Percentiles rank a stretch among this genome's conserved stretches.
phyloP scores from a whole-genome alignment of 352 stramenopile genomes.

The Phytophthora kernoviae region DNA sequence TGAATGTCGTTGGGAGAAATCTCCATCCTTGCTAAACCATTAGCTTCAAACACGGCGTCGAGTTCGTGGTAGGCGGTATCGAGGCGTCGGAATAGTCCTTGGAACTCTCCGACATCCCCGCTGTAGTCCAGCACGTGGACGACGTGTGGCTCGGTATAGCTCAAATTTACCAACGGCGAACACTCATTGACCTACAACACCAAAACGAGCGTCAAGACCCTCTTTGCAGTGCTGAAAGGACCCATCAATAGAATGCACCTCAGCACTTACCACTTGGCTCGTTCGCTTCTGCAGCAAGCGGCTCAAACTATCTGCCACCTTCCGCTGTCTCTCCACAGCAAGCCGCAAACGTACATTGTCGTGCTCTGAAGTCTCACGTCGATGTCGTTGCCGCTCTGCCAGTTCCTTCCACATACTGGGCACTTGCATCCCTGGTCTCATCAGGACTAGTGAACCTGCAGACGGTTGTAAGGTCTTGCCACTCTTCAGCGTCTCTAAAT shows the following conservation, averaged over 20 bases:
- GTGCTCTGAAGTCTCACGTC: conserved; percentile 32
- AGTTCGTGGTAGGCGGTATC: conserved; percentile 30
- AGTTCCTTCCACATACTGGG: conserved; percentile 20
- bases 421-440: background rate
- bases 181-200: conserved; percentile 25
- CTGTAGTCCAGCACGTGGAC: conserved; percentile 15
- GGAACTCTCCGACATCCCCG: conserved; percentile 24
- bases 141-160: conserved; percentile 10
- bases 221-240: too few relatives aligned
- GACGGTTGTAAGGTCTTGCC: background rate
- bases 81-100: conserved; percentile 20
- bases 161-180: conserved; percentile 4
- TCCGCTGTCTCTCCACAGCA: conserved; percentile 36
- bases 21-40: conserved; percentile 22
- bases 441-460: conserved; percentile 6
- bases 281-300: conserved; percentile 17
- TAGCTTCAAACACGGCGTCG: conserved; percentile 28
- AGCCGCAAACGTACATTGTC: conserved; percentile 44
- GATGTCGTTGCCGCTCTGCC: conserved; percentile 29
- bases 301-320: conserved; percentile 15
- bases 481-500: conserved; percentile 34
- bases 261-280: conserved; percentile 17
- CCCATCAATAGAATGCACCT: background rate
- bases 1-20: conserved; percentile 23
- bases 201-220: conserved; percentile 4